Conservation (phyloP, 2,329 filamentous ascomycete species). For the Aphanocladium album region DNA sequence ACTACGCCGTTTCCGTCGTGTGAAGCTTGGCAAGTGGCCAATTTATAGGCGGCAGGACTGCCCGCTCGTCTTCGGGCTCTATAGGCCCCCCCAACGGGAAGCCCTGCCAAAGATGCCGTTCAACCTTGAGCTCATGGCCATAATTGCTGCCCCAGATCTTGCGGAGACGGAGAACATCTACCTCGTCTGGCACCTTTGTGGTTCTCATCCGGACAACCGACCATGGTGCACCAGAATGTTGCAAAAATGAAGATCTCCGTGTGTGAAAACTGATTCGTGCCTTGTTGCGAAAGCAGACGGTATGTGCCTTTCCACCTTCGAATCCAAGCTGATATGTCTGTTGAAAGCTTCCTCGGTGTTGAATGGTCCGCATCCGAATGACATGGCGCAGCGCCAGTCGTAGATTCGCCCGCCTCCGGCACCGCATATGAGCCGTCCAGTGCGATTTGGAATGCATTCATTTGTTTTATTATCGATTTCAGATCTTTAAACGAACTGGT, state of each 20-base stretch:
- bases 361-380: not conserved
- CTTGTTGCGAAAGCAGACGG: not conserved
- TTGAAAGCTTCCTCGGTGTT: not conserved
- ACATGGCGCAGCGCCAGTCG: not conserved
- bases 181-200: not conserved
- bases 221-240: not conserved
- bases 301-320: not conserved
- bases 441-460: not conserved
- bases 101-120: not conserved
- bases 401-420: not conserved
- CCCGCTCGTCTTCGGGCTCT: not conserved
- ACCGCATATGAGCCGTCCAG: not conserved
- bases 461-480: not conserved
- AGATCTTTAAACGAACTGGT: not conserved
- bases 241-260: not conserved
- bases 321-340: not conserved
- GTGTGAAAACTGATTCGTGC: not conserved
- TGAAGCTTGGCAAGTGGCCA: no score
- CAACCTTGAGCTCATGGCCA: not conserved
- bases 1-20: no score
- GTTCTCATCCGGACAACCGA: not conserved
- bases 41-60: not conserved
- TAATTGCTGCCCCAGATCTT: not conserved
- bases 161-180: not conserved
- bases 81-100: not conserved